phyloP scores from a whole-genome alignment of 352 stramenopile genomes.

The Blastocystis sp. region DNA sequence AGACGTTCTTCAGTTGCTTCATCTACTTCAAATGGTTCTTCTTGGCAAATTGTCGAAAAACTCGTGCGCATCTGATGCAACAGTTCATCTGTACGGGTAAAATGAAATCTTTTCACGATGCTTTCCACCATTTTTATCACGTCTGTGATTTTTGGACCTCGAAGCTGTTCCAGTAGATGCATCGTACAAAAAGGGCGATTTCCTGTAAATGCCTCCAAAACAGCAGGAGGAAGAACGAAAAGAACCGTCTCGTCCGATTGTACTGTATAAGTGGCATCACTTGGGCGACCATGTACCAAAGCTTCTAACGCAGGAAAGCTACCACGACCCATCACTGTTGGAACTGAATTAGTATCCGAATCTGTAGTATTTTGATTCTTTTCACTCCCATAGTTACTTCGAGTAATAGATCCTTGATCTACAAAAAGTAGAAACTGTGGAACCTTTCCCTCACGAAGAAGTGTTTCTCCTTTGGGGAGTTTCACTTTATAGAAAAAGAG shows the following conservation, averaged over 20 bases:
- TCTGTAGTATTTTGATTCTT: neutral
- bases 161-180: neutral
- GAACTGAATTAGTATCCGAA: neutral
- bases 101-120: neutral
- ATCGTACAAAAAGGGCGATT: neutral
- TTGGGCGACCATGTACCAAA: neutral
- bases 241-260: neutral
- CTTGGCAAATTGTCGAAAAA: neutral
- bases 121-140: neutral
- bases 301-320: neutral
- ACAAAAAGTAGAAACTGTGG: neutral
- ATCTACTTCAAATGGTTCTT: neutral
- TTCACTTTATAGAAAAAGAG: constrained; percentile 46
- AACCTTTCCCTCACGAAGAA: neutral
- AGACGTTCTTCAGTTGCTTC: neutral
- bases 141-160: neutral
- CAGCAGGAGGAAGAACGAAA: neutral
- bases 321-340: neutral
- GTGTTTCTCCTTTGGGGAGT: neutral
- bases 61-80: neutral
- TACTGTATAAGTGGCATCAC: constrained; percentile 12
- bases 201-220: neutral
- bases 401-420: neutral
- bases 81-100: neutral
- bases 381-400: neutral